Conservation (phyloP, 495 filamentous ascomycete genomes). For the Cercophora samala region DNA sequence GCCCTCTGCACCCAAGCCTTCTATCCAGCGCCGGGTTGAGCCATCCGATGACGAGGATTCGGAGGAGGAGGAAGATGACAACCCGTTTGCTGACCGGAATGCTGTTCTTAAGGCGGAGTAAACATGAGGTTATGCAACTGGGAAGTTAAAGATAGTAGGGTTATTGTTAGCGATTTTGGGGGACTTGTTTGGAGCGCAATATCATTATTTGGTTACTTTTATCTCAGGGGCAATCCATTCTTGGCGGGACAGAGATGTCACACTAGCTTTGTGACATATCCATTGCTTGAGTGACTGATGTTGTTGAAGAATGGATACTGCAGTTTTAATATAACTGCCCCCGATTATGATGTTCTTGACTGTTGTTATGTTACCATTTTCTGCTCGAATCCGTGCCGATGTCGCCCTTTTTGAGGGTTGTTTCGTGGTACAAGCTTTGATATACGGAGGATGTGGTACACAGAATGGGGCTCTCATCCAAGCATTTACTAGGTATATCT, state of each 20-base stretch:
- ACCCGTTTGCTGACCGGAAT: constrained; percentile 77
- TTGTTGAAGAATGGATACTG: background rate
- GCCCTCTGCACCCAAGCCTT: constrained; percentile 41
- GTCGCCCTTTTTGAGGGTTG: no score
- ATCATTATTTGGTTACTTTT: background rate
- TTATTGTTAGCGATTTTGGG: background rate
- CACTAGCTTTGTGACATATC: background rate
- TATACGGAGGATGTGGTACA: no score
- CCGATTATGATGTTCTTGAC: no score
- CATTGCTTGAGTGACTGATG: background rate
- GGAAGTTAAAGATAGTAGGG: background rate
- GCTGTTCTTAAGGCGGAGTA: constrained; percentile 45
- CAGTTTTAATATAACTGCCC: no score
- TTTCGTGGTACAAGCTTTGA: no score
- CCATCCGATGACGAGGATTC: constrained; percentile 44
- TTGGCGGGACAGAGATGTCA: background rate
- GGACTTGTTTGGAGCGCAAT: background rate
- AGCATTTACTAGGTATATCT: background rate
- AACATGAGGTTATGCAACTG: constrained; percentile 25
- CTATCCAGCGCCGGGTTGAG: constrained; percentile 24
- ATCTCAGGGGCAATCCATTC: background rate
- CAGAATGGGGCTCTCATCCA: background rate
- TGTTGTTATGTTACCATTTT: no score
- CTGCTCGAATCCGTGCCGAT: no score
- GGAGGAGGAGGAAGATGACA: constrained; percentile 64